phyloP scores from a whole-genome alignment of 306 rosid species.

The Pueraria montana region DNA sequence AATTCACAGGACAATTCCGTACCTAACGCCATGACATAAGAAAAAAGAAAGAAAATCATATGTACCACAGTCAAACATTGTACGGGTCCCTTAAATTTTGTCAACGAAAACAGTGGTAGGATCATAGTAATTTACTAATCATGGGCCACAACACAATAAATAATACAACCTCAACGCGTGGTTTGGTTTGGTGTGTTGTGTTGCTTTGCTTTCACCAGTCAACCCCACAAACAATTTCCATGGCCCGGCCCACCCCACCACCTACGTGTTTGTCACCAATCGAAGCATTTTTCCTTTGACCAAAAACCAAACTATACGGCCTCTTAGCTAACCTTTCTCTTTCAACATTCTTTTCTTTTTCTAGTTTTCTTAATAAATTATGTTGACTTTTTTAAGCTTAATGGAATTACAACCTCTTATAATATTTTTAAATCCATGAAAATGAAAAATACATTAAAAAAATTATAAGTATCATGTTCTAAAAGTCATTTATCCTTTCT shows the following conservation, averaged over 20 bases:
- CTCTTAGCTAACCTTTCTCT: not conserved
- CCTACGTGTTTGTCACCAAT: not conserved
- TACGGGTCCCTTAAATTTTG: not conserved
- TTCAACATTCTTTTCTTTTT: not conserved
- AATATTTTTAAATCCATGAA: not conserved
- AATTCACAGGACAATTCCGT: not conserved
- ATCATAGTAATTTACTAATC: not conserved
- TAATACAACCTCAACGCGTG: not conserved
- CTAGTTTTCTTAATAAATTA: not conserved
- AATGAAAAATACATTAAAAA: not conserved
- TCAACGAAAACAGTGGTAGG: not conserved
- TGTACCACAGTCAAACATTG: not conserved
- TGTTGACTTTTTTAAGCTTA: not conserved
- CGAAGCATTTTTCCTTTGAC: not conserved
- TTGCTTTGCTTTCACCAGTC: not conserved
- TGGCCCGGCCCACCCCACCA: conserved; percentile 28
- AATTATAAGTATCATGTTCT: not conserved
- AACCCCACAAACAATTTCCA: not conserved
- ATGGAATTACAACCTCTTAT: not conserved
- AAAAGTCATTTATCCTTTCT: not conserved
- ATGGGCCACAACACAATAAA: not conserved
- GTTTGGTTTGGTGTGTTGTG: not conserved
- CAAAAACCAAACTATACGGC: not conserved
- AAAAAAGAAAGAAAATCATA: not conserved
- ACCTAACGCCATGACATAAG: conserved; percentile 4